phyloP scores from a whole-genome alignment of 1,139 yeast genomes.

The Hanseniaspora gamundiae region DNA sequence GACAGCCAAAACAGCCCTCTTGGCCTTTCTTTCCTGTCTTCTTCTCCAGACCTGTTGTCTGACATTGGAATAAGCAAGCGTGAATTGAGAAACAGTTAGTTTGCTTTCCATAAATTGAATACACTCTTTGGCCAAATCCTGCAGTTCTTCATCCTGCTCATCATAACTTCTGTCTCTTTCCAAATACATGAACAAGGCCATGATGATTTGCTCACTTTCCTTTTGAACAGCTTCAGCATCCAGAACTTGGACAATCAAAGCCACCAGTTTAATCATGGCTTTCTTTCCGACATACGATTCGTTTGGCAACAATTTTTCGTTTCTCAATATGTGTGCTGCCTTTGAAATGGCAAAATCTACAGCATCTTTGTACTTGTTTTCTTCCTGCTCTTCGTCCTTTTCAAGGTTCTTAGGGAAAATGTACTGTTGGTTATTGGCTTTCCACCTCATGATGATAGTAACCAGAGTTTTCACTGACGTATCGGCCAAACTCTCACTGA shows the following conservation, averaged over 20 bases:
- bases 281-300: conserved; percentile 50
- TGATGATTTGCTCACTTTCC: conserved; percentile 37
- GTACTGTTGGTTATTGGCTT: conserved; percentile 31
- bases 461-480: conserved; percentile 62
- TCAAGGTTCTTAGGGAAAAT: conserved; percentile 20
- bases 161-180: conserved; percentile 31
- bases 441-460: conserved; percentile 53
- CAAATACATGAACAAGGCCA: conserved; percentile 48
- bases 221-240: conserved; percentile 28
- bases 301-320: conserved; percentile 38
- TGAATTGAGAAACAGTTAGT: conserved; percentile 62
- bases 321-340: conserved; percentile 51
- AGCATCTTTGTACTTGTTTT: conserved; percentile 29
- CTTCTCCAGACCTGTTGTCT: conserved; percentile 45
- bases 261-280: conserved; percentile 48
- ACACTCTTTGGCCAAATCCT: conserved; percentile 54
- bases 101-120: conserved; percentile 54
- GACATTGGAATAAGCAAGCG: conserved; percentile 52
- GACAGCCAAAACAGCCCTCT: conserved; percentile 65
- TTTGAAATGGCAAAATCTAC: conserved; percentile 53
- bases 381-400: conserved; percentile 18
- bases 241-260: conserved; percentile 44
- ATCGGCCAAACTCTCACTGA: conserved; percentile 51
- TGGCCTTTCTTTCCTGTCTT: conserved; percentile 65
- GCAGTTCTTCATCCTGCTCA: conserved; percentile 38